Conservation (phyloP, 2,329 filamentous ascomycete species). For the Cercospora citrullina region DNA sequence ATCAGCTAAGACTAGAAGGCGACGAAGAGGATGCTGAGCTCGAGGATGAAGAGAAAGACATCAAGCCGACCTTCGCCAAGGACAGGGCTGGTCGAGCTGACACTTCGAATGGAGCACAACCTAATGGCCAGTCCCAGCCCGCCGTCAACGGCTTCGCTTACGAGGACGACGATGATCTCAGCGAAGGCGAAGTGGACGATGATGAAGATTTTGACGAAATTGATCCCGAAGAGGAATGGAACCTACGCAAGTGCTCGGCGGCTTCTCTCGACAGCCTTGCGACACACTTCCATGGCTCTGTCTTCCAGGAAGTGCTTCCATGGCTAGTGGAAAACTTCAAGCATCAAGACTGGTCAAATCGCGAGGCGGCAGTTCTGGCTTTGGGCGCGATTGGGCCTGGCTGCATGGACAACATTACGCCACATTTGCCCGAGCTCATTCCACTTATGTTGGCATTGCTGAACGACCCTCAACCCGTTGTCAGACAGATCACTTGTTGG, state of each 20-base stretch:
- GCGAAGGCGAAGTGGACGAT: conserved; percentile 84
- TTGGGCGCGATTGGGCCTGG: conserved; percentile 93
- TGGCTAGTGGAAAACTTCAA: conserved; percentile 88
- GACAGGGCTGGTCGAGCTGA: conserved; percentile 49
- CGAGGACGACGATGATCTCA: conserved; percentile 69
- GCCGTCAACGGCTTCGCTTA: conserved; percentile 38
- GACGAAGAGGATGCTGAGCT: conserved; percentile 74
- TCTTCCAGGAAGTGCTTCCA: conserved; percentile 89
- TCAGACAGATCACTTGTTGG: conserved; percentile 97
- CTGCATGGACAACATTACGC: conserved; percentile 84
- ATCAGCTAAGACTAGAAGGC: conserved; percentile 79
- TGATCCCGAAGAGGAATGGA: conserved; percentile 91
- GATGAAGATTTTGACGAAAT: conserved; percentile 69
- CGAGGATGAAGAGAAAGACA: conserved; percentile 86
- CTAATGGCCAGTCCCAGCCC: conserved; percentile 55
- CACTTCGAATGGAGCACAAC: conserved; percentile 56
- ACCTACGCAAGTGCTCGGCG: conserved; percentile 92
- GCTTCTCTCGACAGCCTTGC: conserved; percentile 93
- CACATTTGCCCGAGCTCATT: conserved; percentile 85
- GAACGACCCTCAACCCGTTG: conserved; percentile 81
- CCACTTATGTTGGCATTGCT: conserved; percentile 86
- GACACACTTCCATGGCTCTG: conserved; percentile 79
- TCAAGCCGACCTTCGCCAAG: conserved; percentile 89
- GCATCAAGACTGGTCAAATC: conserved; percentile 84
- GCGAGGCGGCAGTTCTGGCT: conserved; percentile 91